Base-by-base conservation (phyloP, 106 monocot genomes). In the Dioscorea dumetorum region DNA sequence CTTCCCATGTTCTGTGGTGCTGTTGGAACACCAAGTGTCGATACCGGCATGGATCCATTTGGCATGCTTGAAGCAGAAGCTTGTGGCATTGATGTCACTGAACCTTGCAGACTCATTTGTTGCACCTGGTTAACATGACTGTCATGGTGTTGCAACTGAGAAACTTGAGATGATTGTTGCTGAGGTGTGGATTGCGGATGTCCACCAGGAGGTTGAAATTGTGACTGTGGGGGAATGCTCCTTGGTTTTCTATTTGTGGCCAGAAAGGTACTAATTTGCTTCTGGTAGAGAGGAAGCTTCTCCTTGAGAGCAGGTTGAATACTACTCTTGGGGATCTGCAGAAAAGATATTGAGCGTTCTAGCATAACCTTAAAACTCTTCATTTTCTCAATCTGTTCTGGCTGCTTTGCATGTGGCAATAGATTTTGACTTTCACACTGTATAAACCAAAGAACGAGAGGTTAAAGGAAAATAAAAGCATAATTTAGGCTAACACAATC, bases 241-340 rank as follows among this genome's bases (percentile, higher is more conserved):
- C 86, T 63, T 78, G 60, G 69, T 48, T 28, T 62, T 89, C 24
- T 41, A 93, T 12, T 50, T 20, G 67, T 12, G 73, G 18, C 60
- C 87, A 93, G 48, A 35, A 93, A n/a, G 48, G 18, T 66, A 18
- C 73, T n/a, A 60, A 93, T 90, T 63, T 93, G 93, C 20, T 83
- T 83, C 66, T 83, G 74, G 78, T 61, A 74, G 8, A 12, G 0
- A 41, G 70, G 70, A 5, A 83, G 54, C 61, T 66, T 78, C 0
- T 74, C 78, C 62, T 62, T 74, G 3, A 78, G 19, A 66, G 1
- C 50, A 62, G 57, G 75, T 28, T 48, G 74, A 58, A 83, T 70
- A 51, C 17, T 57, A 71, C 32, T 74, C 62, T 78, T 83, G n/a
- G 78, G 33, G 17, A 74, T 33, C 63, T 71, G 74, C 12, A 83